A percentile compares a stretch with the other conserved stretches of the same genome.
phyloP scores from a whole-genome alignment of 2,329 filamentous ascomycete species.

The Curvularia spicifera region DNA sequence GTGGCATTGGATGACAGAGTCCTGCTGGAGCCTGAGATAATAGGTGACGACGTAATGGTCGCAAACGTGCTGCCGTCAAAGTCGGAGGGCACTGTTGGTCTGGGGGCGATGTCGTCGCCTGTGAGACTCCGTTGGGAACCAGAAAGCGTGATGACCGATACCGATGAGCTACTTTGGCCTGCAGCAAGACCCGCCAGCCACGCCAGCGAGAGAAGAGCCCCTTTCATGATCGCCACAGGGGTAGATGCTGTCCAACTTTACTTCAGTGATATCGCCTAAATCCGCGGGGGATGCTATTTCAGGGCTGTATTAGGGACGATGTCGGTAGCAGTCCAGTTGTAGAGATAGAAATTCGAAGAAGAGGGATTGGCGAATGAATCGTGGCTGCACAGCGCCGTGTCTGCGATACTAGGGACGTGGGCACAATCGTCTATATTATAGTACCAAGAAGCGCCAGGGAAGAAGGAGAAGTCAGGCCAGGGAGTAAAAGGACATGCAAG shows the following conservation, averaged over 20 bases:
- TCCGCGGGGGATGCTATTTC: neutral
- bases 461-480: neutral
- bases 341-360: neutral
- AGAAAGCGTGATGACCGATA: conserved; percentile 36
- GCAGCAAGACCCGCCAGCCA: conserved; percentile 35
- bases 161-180: conserved; percentile 36
- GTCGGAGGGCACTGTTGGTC: conserved; percentile 37
- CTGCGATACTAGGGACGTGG: conserved; percentile 1
- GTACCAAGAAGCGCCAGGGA: neutral
- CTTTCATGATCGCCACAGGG: conserved; percentile 31
- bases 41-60: conserved; percentile 21
- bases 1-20: conserved; percentile 30
- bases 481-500: neutral
- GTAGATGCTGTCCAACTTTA: conserved; percentile 1
- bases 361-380: conserved; percentile 3
- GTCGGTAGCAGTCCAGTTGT: conserved; percentile 2
- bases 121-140: conserved; percentile 25
- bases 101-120: conserved; percentile 31
- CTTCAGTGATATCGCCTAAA: neutral
- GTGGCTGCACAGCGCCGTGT: conserved; percentile 7
- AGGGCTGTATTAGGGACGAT: neutral
- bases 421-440: conserved; percentile 1
- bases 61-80: conserved; percentile 39
- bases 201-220: conserved; percentile 26
- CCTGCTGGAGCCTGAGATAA: conserved; percentile 19